phyloP scores from a whole-genome alignment of 2,329 filamentous ascomycete genomes.

The Botrytis sinoallii region DNA sequence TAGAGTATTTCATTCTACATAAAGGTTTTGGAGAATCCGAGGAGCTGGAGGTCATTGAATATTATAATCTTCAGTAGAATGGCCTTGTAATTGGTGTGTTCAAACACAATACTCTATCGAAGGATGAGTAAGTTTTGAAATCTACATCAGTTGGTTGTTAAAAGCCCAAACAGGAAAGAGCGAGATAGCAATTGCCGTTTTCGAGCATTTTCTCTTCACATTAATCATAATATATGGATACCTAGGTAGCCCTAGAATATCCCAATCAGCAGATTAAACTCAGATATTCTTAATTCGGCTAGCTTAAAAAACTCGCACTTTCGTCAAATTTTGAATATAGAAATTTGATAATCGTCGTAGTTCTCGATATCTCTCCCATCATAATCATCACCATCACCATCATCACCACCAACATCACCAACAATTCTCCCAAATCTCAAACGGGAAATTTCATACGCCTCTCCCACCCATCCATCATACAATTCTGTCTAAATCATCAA shows the following conservation, averaged over 20 bases:
- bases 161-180: background rate
- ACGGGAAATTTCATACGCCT: background rate
- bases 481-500: background rate
- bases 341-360: background rate
- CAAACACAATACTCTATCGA: background rate
- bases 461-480: background rate
- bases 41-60: background rate
- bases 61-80: background rate
- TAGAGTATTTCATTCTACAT: no score
- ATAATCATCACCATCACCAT: no score
- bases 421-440: background rate
- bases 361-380: background rate
- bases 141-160: background rate
- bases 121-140: background rate
- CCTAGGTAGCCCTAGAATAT: background rate
- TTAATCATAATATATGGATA: background rate
- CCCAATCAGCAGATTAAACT: background rate
- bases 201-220: background rate
- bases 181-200: background rate
- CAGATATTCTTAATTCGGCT: background rate
- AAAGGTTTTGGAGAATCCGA: background rate
- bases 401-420: background rate
- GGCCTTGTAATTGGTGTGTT: background rate
- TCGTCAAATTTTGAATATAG: background rate
- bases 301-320: background rate